A percentile compares a stretch with the other conserved stretches of the same genome.
Conservation (phyloP, 2,329 filamentous ascomycete genomes). For the Cylindrodendrum hubeiense region DNA sequence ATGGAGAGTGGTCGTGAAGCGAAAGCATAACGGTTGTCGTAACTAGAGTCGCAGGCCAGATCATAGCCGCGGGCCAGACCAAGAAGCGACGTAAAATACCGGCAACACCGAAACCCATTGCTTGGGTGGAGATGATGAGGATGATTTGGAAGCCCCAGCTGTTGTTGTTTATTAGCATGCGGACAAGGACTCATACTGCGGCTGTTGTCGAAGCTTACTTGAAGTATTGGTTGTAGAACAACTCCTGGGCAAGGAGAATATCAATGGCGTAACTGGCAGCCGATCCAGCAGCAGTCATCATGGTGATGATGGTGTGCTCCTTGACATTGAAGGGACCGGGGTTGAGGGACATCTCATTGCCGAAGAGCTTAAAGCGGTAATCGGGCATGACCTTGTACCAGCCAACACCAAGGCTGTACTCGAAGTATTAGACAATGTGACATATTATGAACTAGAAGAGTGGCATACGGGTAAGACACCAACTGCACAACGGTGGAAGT, state of each 20-base stretch:
- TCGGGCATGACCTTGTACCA: slow-evolving; percentile 69
- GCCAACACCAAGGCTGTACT: slow-evolving; percentile 55
- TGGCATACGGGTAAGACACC: slow-evolving; percentile 64
- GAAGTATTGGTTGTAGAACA: slow-evolving; percentile 69
- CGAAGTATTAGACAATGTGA: not conserved
- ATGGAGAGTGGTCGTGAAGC: slow-evolving; percentile 58
- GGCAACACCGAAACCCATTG: slow-evolving; percentile 69
- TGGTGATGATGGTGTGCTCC: slow-evolving; percentile 71
- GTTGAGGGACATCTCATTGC: slow-evolving; percentile 67
- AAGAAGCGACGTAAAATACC: slow-evolving; percentile 66
- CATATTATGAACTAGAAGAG: not conserved
- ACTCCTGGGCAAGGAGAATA: slow-evolving; percentile 60
- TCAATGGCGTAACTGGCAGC: slow-evolving; percentile 67
- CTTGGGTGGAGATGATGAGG: slow-evolving; percentile 65
- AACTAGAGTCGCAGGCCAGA: slow-evolving; percentile 68
- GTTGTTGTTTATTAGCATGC: not conserved
- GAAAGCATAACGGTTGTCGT: slow-evolving; percentile 64
- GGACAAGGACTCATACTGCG: not conserved
- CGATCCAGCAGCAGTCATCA: slow-evolving; percentile 71
- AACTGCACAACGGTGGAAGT: slow-evolving; percentile 73
- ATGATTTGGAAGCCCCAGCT: slow-evolving; percentile 67
- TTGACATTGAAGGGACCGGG: slow-evolving; percentile 72
- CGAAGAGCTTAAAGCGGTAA: slow-evolving; percentile 62
- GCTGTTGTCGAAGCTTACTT: not conserved
- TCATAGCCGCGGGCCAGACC: slow-evolving; percentile 67